A percentile compares a stretch with the other conserved stretches of the same genome.
Conservation (phyloP, 1,284 basidiomycete species). For the Ceratobasidium sp. region DNA sequence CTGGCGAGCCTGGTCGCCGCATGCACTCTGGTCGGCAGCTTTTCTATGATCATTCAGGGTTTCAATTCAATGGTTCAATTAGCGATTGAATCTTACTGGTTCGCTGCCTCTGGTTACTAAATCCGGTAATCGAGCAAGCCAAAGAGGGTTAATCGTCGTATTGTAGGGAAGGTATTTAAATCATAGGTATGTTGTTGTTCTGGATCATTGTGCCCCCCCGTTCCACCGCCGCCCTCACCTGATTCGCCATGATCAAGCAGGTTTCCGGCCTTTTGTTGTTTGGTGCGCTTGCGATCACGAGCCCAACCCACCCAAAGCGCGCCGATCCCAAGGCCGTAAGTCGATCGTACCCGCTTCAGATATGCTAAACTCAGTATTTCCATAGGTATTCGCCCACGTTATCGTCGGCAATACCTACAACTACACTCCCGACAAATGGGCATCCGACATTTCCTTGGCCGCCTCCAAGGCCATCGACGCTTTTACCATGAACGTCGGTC, state of each 20-base stretch:
- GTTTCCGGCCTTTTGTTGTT: conserved; percentile 1
- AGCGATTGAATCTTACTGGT: too few relatives aligned
- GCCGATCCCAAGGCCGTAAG: conserved; percentile 31
- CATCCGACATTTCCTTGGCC: conserved; percentile 56
- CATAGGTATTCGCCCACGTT: conserved; percentile 57
- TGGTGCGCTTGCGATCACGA: not conserved
- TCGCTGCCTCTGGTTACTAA: too few relatives aligned
- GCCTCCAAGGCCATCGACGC: conserved; percentile 59
- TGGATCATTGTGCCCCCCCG: too few relatives aligned
- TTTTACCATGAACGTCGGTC: conserved; percentile 60
- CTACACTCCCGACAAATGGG: conserved; percentile 56
- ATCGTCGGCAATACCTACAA: conserved; percentile 59
- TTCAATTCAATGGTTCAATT: too few relatives aligned
- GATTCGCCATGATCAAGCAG: conserved; percentile 3
- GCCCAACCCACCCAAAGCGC: not conserved
- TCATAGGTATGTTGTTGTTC: too few relatives aligned
- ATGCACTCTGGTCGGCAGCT: too few relatives aligned
- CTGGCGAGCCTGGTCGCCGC: too few relatives aligned
- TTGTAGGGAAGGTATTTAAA: too few relatives aligned
- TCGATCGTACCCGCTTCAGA: not conserved
- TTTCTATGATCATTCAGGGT: too few relatives aligned
- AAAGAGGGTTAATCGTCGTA: too few relatives aligned
- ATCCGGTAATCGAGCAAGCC: too few relatives aligned
- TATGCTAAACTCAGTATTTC: not conserved
- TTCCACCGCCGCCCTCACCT: too few relatives aligned